Evolutionary conservation across 2,329 filamentous ascomycete species (phyloP), one percentile per base, ranked within the genome.

Genomic region (Lasiodiplodia sp.): DNA sequence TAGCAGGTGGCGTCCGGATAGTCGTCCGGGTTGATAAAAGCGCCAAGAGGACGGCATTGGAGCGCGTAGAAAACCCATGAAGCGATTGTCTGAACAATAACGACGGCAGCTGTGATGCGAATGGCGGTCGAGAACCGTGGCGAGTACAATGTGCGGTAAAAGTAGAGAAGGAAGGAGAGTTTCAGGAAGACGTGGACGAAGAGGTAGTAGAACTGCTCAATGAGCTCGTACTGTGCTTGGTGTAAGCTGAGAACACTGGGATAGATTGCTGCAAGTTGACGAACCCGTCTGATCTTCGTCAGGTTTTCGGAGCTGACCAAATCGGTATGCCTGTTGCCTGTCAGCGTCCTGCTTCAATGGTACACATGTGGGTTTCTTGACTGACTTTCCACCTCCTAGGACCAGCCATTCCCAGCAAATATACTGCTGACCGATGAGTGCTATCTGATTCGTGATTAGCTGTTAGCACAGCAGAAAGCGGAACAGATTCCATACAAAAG

Each of bases 131-230:
- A 37, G 14, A 69, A 16, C 18, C 25, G 23, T 6, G 28, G 23
- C 6, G n/a, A 57, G 5, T 38, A 34, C 16, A 56, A n/a, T 1
- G 52, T 28, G 49, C 67, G 67, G 18, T 49, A 52, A 18, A 60
- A 66, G 7, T 58, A 69, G 6, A 69, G 23, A 16, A 69, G 53
- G 31, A 69, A 66, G 31, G 67, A 66, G 11, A 49, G 31, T 18
- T 66, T 69, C 37, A 69, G 34, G 67, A 66, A 40, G 34, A 63
- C 52, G 12, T 69, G 67, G n/a, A 66, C 37, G 21, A 53, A 23
- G 12, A 58, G 23, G 60, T 69, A 69, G 51, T 37, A 66, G 37
- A 57, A 52, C 18, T 69, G 47, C 25, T 69, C 47, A 12, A 69
- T 53, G 28, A 69, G 28, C 11, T 64, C 60, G 16, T 51, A 53